Base-by-base conservation (phyloP, 176 grass and related monocot species). In the Themeda triandra region DNA sequence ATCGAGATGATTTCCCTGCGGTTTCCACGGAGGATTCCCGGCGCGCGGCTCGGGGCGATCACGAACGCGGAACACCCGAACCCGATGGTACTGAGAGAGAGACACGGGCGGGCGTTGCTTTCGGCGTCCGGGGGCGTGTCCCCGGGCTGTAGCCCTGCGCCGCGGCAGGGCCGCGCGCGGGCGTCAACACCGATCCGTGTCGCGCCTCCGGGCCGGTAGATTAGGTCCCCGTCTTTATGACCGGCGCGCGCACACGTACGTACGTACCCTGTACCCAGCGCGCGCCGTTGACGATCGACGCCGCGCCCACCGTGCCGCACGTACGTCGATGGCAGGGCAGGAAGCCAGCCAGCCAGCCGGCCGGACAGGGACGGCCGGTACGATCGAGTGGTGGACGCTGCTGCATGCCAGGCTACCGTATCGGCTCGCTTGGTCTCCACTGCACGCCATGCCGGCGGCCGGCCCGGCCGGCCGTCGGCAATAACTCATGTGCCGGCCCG, bases 181-280 rank as follows among this genome's bases (percentile, higher is more conserved):
- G 67, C 0, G 86, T 83, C 86, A 83, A 78, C 64, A 56, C 35
- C 46, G 8, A 31, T 23, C 67, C 86, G n/a, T 49, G 54, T 51
- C 63, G 17, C n/a, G 29, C 21, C 29, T 18, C 21, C 8, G 18
- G 30, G 30, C 25, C 14, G 58, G 53, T 29, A 30, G 23, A 63
- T 66, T 66, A 62, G 53, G 76, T 76, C 85, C 63, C 46, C 18
- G 12, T 23, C 86, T 76, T 62, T 48, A 76, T 73, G 78, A 56
- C 54, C 36, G 14, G 60, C 25, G 23, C 36, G 58, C 58, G 36
- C 6, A 8, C 11, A 17, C 71, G 71, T 21, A 39, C 67, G 49
- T 53, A 53, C 48, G 5, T 19, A 48, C 45, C 13, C 45, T 48
- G 45, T 48, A 54, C 53, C 53, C 21, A 4, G 54, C 54, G n/a